These are phyloP conservation scores for Alnus rubra DNA, from an alignment of 306 rosid genomes.

Conservation along the genomic window DNA sequence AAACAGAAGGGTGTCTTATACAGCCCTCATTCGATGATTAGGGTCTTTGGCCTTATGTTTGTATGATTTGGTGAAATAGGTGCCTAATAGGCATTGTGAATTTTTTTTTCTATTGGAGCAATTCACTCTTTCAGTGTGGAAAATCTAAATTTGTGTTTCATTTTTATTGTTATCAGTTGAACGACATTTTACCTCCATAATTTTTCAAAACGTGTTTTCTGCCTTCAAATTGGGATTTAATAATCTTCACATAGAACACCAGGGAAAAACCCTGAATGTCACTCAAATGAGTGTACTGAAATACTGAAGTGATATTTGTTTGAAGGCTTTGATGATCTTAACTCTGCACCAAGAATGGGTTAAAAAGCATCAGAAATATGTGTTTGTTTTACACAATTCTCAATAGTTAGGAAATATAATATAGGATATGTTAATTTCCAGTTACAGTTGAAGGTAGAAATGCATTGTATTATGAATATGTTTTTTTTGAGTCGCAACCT, in stretches of 20 bases:
- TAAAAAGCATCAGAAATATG: too few species aligned
- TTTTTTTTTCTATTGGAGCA: neutral
- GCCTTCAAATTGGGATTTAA: neutral
- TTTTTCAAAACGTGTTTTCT: neutral
- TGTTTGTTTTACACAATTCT: too few species aligned
- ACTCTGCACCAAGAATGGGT: neutral
- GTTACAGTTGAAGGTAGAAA: too few species aligned
- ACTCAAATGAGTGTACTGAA: neutral
- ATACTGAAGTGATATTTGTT: neutral
- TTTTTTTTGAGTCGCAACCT: neutral
- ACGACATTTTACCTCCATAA: neutral
- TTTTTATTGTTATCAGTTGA: neutral
- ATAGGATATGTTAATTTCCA: neutral
- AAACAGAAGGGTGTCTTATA: neutral
- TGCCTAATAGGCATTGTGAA: neutral
- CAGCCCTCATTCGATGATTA: neutral
- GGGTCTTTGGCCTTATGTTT: neutral
- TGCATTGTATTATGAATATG: neutral
- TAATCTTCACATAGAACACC: neutral
- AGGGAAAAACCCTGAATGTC: neutral
- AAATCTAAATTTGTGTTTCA: neutral
- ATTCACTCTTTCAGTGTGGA: neutral
- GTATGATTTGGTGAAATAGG: neutral
- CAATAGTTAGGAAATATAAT: neutral
- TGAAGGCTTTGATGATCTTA: neutral